A percentile compares a stretch with the other conserved stretches of the same genome.
Conservation (phyloP, 116 monocot species). For the Dioscorea cayenensis region DNA sequence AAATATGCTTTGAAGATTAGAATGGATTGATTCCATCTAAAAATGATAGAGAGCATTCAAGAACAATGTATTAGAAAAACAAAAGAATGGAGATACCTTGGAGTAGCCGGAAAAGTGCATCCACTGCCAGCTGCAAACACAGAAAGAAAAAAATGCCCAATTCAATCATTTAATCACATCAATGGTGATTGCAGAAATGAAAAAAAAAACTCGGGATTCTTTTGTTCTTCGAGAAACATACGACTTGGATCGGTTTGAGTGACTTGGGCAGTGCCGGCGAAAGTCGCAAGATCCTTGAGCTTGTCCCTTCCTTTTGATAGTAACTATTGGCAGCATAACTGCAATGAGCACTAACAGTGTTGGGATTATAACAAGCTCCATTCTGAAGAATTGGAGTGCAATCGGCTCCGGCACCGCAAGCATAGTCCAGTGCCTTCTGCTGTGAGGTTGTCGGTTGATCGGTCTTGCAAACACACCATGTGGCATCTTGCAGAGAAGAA, state of each 20-base stretch:
- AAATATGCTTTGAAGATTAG: no score
- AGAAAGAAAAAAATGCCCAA: neutral
- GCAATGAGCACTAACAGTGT: constrained; percentile 59
- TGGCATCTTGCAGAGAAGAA: constrained; percentile 36
- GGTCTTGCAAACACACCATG: constrained; percentile 67
- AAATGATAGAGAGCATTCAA: no score
- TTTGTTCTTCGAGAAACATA: neutral
- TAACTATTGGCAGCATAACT: constrained; percentile 80
- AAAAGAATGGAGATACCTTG: constrained; percentile 28
- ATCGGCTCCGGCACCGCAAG: constrained; percentile 77
- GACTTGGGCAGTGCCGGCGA: constrained; percentile 28
- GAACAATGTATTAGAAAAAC: neutral
- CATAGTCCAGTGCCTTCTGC: constrained; percentile 78
- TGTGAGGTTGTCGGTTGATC: constrained; percentile 22
- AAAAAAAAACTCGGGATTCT: neutral
- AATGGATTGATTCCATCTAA: no score
- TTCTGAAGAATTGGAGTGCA: constrained; percentile 49
- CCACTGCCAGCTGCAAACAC: constrained; percentile 35
- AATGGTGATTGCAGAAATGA: neutral
- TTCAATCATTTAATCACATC: neutral
- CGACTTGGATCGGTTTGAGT: constrained; percentile 52
- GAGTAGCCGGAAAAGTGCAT: constrained; percentile 50
- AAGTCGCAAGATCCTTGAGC: constrained; percentile 49
- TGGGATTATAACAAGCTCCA: constrained; percentile 58
- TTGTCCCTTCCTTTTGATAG: constrained; percentile 65